Base-by-base conservation (phyloP, 306 rosid genomes). In the Benincasa hispida region DNA sequence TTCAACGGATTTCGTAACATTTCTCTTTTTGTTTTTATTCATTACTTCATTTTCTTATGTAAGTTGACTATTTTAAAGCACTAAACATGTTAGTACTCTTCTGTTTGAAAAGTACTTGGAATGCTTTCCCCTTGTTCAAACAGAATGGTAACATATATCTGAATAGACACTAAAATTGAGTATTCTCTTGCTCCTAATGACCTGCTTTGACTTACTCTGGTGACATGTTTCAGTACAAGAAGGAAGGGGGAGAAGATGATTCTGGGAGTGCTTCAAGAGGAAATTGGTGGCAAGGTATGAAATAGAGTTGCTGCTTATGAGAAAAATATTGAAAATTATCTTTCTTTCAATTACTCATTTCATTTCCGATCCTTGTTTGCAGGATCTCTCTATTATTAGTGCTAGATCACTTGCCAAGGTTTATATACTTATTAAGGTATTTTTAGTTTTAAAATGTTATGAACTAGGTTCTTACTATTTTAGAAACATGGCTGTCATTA, bases 251-350 rank as follows among this genome's bases (percentile, higher is more conserved):
- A 28, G 96, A 91, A 76, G 96, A 93, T 75, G 93, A 93, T 83
- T 83, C 90, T 8, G 96, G 84, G 73, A 87, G 86, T 80, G 96
- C 96, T 68, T 89, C 94, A 35, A 87, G 91, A 83, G 98, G 98
- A 78, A 89, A 93, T 77, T 89, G 97, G 98, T 93, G 97, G 98
- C 88, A 91, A 90, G 98, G 98, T 89, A 79, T 72, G 74, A 77
- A 60, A 75, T 7, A 6, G 41, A 56, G 77, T 68, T 48, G 48
- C 24, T 51, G 61, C 24, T 28, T 62, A 54, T 32, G 66, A 67
- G 47, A 75, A 17, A 27, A 4, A 28, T 17, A 18, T 41, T 3
- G 47, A 37, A 8, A 66, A 24, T 2, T 79, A 51, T 24, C 14
- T 80, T 83, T 2, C 28, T 65, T 14, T 74, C 34, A 48, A 50